phyloP scores from a whole-genome alignment of 352 stramenopile species.

The Plasmopara viticola region DNA sequence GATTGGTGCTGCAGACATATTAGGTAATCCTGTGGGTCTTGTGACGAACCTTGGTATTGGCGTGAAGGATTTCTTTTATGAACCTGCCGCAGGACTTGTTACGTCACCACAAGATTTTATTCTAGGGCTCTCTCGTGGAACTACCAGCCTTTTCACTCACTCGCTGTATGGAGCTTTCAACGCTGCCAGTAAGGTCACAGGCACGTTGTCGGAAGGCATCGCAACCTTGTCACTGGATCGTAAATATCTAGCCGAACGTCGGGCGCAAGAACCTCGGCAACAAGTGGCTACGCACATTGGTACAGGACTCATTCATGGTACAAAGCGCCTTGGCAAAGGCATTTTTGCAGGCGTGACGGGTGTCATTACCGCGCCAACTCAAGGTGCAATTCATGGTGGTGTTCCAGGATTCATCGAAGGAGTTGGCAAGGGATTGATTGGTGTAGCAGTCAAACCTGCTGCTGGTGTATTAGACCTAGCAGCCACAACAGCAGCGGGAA shows the following conservation, averaged over 20 bases:
- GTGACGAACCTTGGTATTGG: slow-evolving; percentile 84
- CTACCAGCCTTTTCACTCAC: slow-evolving; percentile 85
- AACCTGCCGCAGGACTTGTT: slow-evolving; percentile 85
- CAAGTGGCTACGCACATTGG: slow-evolving; percentile 83
- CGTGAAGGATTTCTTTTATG: slow-evolving; percentile 93
- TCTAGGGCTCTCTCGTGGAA: slow-evolving; percentile 82
- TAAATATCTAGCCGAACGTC: slow-evolving; percentile 82
- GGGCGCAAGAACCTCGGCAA: slow-evolving; percentile 58
- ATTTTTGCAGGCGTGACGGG: slow-evolving; percentile 88
- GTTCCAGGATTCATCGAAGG: slow-evolving; percentile 86
- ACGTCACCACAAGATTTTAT: slow-evolving; percentile 86
- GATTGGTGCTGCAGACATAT: slow-evolving; percentile 82
- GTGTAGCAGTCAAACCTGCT: slow-evolving; percentile 84
- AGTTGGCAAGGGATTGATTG: slow-evolving; percentile 81
- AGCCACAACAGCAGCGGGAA: slow-evolving; percentile 66
- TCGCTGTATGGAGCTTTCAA: slow-evolving; percentile 91
- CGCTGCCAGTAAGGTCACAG: slow-evolving; percentile 90
- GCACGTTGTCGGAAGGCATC: slow-evolving; percentile 87
- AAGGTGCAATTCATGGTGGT: slow-evolving; percentile 86
- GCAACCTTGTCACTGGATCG: slow-evolving; percentile 86
- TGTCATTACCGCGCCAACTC: slow-evolving; percentile 86
- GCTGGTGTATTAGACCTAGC: slow-evolving; percentile 81
- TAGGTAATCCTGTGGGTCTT: slow-evolving; percentile 86
- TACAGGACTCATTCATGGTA: slow-evolving; percentile 79
- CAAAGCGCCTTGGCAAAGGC: slow-evolving; percentile 87